Evolutionary conservation across 2,329 filamentous ascomycete species (phyloP).

Genomic region (Colletotrichum liaoningense): DNA sequence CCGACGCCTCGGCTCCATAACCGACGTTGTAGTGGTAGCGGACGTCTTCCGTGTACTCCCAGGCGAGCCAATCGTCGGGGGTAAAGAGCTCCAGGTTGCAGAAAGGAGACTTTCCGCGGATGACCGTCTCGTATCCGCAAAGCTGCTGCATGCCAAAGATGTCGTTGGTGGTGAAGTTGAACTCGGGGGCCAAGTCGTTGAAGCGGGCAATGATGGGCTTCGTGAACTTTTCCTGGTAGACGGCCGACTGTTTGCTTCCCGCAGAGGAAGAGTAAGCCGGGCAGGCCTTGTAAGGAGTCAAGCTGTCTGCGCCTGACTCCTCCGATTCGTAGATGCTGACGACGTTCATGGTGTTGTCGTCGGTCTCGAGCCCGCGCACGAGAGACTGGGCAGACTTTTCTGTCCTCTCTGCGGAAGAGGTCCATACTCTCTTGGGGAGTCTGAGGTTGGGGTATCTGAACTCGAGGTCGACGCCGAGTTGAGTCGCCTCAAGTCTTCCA

Average conservation of each 20-base stretch:
- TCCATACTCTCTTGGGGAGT: slow-evolving; percentile 68
- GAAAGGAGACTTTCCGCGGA: slow-evolving; percentile 70
- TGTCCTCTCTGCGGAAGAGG: slow-evolving; percentile 72
- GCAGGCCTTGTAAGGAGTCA: slow-evolving; percentile 75
- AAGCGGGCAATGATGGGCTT: slow-evolving; percentile 69
- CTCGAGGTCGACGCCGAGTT: slow-evolving; percentile 67
- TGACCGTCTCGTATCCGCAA: slow-evolving; percentile 75
- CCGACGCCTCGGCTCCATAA: slow-evolving; percentile 69
- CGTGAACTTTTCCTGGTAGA: slow-evolving; percentile 67
- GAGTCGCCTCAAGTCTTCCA: slow-evolving; percentile 69
- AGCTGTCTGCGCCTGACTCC: slow-evolving; percentile 66
- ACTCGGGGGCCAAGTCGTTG: slow-evolving; percentile 61
- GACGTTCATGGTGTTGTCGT: slow-evolving; percentile 64
- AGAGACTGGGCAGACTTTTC: slow-evolving; percentile 68
- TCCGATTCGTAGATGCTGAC: slow-evolving; percentile 67
- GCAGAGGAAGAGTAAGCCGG: slow-evolving; percentile 69
- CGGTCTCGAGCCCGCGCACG: slow-evolving; percentile 65
- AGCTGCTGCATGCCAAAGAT: slow-evolving; percentile 75
- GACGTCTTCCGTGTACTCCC: slow-evolving; percentile 74
- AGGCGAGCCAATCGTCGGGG: slow-evolving; percentile 73
- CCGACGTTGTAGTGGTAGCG: slow-evolving; percentile 75
- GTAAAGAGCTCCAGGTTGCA: slow-evolving; percentile 70
- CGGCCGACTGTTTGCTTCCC: slow-evolving; percentile 65
- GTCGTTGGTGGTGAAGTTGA: slow-evolving; percentile 73
- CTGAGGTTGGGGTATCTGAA: slow-evolving; percentile 68